Conservation (phyloP, 192 early-diverging fungal genomes). For the Entophlyctis luteolus region DNA sequence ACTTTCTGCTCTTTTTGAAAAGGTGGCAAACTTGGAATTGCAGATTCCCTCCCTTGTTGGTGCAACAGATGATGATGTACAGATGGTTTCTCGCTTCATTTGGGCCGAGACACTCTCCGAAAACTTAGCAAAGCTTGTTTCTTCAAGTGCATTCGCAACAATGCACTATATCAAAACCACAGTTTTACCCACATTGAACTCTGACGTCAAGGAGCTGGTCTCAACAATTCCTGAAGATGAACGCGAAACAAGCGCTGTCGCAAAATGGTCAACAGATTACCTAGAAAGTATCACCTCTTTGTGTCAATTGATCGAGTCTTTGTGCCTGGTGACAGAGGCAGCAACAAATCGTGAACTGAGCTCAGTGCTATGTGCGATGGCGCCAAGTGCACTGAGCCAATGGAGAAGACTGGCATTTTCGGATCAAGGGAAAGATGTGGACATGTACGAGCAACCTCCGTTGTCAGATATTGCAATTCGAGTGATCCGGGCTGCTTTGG, state of each 20-base stretch:
- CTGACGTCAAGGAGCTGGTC: background rate
- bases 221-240: background rate
- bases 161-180: conserved; percentile 6
- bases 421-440: background rate
- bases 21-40: conserved; percentile 45
- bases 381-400: background rate
- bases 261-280: conserved; percentile 9
- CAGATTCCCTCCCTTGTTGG: conserved; percentile 43
- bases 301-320: background rate
- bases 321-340: background rate
- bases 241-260: background rate
- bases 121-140: conserved; percentile 21
- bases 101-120: conserved; percentile 43
- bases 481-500: conserved; percentile 8
- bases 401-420: background rate
- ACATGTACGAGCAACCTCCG: background rate
- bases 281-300: background rate
- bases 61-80: conserved; percentile 46
- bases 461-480: conserved; percentile 18
- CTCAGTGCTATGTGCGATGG: conserved; percentile 14
- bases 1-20: conserved; percentile 45
- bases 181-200: conserved; percentile 21
- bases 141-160: conserved; percentile 25
- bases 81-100: conserved; percentile 57
- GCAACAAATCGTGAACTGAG: conserved; percentile 17